Percentiles rank a stretch among this genome's conserved stretches.
phyloP scores from a whole-genome alignment of 1,284 basidiomycete genomes.

The Meripilus lineatus region DNA sequence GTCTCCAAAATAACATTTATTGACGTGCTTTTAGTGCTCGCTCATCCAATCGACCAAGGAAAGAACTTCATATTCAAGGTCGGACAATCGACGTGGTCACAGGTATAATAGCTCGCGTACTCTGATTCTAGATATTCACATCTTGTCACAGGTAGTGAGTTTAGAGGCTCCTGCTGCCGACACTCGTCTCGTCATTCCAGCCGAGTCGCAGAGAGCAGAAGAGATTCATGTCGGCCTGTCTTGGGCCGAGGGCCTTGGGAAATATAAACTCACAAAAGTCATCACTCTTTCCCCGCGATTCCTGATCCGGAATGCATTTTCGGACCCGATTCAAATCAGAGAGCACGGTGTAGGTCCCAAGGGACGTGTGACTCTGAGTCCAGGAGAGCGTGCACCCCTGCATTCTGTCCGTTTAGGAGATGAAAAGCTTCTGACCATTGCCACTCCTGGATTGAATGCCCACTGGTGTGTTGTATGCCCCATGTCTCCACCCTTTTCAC shows the following conservation, averaged over 20 bases:
- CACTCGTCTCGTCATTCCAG: constrained; percentile 75
- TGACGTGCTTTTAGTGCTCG: constrained; percentile 62
- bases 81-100: constrained; percentile 91
- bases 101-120: constrained; percentile 39
- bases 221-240: constrained; percentile 89
- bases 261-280: constrained; percentile 96
- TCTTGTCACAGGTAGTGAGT: constrained; percentile 60
- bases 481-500: constrained; percentile 4
- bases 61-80: constrained; percentile 85
- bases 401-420: constrained; percentile 64
- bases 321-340: constrained; percentile 71
- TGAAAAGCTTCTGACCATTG: constrained; percentile 76
- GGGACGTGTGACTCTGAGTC: constrained; percentile 61
- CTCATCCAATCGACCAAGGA: constrained; percentile 78
- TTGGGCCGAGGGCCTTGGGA: constrained; percentile 91
- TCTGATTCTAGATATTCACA: constrained; percentile 5
- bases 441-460: constrained; percentile 80
- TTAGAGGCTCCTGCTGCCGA: constrained; percentile 93
- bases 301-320: constrained; percentile 81
- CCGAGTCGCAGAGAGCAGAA: constrained; percentile 62
- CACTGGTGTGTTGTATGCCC: constrained; percentile 72
- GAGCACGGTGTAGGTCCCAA: constrained; percentile 77
- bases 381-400: constrained; percentile 70
- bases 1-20: constrained; percentile 29
- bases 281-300: constrained; percentile 92